phyloP scores from a whole-genome alignment of 176 grass and related monocot genomes.

The Hordeum marinum region DNA sequence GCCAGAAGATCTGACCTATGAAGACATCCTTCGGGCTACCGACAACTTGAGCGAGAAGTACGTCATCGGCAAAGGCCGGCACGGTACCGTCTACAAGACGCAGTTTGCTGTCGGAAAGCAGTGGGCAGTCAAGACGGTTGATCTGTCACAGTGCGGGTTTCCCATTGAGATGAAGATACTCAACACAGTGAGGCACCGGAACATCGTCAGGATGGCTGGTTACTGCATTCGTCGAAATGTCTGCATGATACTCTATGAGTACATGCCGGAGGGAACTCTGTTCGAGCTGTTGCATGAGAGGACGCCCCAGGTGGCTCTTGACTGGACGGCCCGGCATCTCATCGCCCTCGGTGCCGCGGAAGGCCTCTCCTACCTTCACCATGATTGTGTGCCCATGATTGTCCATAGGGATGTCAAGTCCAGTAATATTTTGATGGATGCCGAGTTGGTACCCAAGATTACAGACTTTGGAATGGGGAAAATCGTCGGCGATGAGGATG shows the following conservation, averaged over 20 bases:
- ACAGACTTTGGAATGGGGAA: slow-evolving; percentile 61
- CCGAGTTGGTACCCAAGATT: slow-evolving; percentile 52
- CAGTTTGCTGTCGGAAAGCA: slow-evolving; percentile 22
- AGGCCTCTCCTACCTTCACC: slow-evolving; percentile 62
- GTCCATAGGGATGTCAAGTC: slow-evolving; percentile 67
- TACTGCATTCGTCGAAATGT: slow-evolving; percentile 48
- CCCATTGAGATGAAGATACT: slow-evolving; percentile 52
- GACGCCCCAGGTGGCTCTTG: slow-evolving; percentile 24
- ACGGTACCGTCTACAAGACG: slow-evolving; percentile 35
- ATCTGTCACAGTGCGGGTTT: slow-evolving; percentile 37
- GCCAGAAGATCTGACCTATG: slow-evolving; percentile 36
- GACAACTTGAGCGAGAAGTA: slow-evolving; percentile 43
- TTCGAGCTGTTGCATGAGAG: slow-evolving; percentile 45
- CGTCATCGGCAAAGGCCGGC: slow-evolving; percentile 33
- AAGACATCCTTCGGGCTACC: slow-evolving; percentile 38
- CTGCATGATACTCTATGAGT: slow-evolving; percentile 45
- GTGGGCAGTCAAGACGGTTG: slow-evolving; percentile 58
- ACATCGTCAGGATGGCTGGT: slow-evolving; percentile 56
- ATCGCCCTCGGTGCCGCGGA: slow-evolving; percentile 40
- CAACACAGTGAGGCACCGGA: slow-evolving; percentile 49
- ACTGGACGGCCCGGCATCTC: slow-evolving; percentile 29
- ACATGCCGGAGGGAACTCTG: slow-evolving; percentile 43
- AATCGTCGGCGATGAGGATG: slow-evolving; percentile 26
- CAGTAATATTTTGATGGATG: slow-evolving; percentile 56
- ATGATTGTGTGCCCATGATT: slow-evolving; percentile 59